Base-by-base conservation (phyloP, 2,329 filamentous ascomycete species). In the Corniculantispora saksenae region DNA sequence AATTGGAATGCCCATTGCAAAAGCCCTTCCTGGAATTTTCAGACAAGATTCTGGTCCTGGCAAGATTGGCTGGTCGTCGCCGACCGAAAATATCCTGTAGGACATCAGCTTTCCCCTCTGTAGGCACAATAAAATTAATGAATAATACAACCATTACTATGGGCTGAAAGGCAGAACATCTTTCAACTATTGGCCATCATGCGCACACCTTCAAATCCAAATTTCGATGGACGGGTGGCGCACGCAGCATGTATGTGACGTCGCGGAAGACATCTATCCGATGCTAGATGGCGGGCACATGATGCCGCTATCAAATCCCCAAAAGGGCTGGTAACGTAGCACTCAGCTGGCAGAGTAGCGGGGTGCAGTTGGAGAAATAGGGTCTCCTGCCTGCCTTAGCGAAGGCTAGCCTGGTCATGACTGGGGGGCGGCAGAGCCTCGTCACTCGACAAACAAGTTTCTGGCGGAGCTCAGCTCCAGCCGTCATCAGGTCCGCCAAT, bases 241-340 rank as follows among this genome's bases (percentile, higher is more conserved):
- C 32, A 32, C 23, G 59, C 59, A 21, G 23, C 23, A 61, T 61
- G 58, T 53, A 61, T 61, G 48, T 61, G 59, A 61, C 59, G 59
- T 61, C 59, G 59, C 50, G 59, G 59, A 32, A 61, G 23, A 29
- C 23, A 19, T 54, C 32, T n/a, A 53, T 1, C 47, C 58, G 32
- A 51, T 43, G 32, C 58, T 6, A 40, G 47, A 61, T 21, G 32
- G 17, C 47, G n/a, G 27, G 23, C 58, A 50, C 57, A 51, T 61
- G 57, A 61, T 40, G 19, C 19, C 17, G 21, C 40, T 29, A 8
- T 10, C 32, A 51, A 25, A 6, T 58, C 2, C 40, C 19, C 8
- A 29, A 32, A 57, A 40, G 21, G 50, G 21, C 32, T 25, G 58
- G 58, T 61, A 61, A 61, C 58, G 58, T 61, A 61, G 58, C 58